Evolutionary conservation across 192 early-diverging fungal species (phyloP).

Genomic region (Coemansia sp.): DNA sequence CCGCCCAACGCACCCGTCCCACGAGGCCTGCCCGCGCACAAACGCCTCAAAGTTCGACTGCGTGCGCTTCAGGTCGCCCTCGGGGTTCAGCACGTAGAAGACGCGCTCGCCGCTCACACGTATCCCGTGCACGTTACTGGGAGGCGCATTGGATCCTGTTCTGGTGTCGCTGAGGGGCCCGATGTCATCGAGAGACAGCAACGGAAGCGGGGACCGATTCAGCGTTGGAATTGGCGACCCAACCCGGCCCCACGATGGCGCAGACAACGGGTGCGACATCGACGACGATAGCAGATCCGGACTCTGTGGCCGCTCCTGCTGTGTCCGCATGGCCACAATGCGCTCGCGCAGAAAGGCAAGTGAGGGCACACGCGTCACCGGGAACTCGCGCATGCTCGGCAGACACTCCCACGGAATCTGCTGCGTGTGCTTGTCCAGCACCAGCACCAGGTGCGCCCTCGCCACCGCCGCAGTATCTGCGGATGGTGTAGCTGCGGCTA

Average conservation of each 20-base stretch:
- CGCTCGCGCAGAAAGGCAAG: slow-evolving; percentile 68
- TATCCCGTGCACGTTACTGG: background rate
- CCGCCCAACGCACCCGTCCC: slow-evolving; percentile 71
- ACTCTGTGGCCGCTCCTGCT: no score
- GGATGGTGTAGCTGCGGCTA: no score
- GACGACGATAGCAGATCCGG: background rate
- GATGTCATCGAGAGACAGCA: no score
- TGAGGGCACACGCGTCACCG: slow-evolving; percentile 82
- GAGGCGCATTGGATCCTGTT: no score
- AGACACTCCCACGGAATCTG: slow-evolving; percentile 88
- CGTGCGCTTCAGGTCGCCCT: slow-evolving; percentile 79
- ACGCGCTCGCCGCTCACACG: slow-evolving; percentile 48
- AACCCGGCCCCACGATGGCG: background rate
- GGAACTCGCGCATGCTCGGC: slow-evolving; percentile 62
- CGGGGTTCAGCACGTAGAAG: slow-evolving; percentile 92
- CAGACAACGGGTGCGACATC: background rate
- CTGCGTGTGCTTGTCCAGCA: slow-evolving; percentile 83
- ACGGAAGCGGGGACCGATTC: no score
- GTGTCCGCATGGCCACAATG: slow-evolving; percentile 41
- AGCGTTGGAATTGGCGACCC: no score
- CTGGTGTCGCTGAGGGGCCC: no score
- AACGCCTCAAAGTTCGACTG: slow-evolving; percentile 70
- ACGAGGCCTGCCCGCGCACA: slow-evolving; percentile 33
- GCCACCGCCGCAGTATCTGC: no score
- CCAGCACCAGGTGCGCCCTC: slow-evolving; percentile 68